These are phyloP conservation scores for Mycena vulgaris DNA, from an alignment of 768 basidiomycete species.

Conservation along the genomic window DNA sequence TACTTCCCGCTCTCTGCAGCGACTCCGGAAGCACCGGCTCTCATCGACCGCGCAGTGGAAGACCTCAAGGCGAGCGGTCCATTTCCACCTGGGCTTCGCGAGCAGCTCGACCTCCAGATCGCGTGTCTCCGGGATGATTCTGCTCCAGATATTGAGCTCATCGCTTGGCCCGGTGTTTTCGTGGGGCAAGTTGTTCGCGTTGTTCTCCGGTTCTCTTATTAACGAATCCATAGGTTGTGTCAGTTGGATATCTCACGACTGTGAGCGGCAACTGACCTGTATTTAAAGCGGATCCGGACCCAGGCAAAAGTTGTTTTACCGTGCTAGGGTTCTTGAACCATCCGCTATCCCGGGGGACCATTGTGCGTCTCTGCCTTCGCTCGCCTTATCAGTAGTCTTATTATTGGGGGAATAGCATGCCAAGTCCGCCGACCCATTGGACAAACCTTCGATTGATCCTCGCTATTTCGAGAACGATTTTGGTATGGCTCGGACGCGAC, in stretches of 20 bases:
- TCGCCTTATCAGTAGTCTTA: not conserved
- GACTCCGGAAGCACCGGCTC: slow-evolving; percentile 28
- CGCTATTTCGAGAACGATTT: slow-evolving; percentile 29
- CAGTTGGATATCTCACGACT: not conserved
- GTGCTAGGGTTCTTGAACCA: slow-evolving; percentile 56
- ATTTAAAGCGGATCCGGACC: slow-evolving; percentile 49
- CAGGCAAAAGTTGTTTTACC: slow-evolving; percentile 61
- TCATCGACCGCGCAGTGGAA: slow-evolving; percentile 3
- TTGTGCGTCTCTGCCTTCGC: slow-evolving; percentile 50
- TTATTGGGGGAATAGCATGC: slow-evolving; percentile 12
- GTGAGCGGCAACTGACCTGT: not conserved
- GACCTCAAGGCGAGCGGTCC: slow-evolving; percentile 37
- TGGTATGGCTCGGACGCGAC: not conserved
- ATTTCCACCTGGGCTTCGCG: slow-evolving; percentile 51
- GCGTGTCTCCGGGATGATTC: slow-evolving; percentile 46
- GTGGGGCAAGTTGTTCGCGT: slow-evolving; percentile 7
- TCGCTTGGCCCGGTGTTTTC: slow-evolving; percentile 43
- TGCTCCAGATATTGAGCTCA: slow-evolving; percentile 45
- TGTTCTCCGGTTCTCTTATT: slow-evolving; percentile 26
- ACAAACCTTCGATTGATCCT: slow-evolving; percentile 21
- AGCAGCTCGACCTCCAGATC: slow-evolving; percentile 59
- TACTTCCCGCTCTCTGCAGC: slow-evolving; percentile 46
- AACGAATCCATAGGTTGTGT: slow-evolving; percentile 6
- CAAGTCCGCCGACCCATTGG: slow-evolving; percentile 19
- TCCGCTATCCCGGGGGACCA: slow-evolving; percentile 63